phyloP scores from a whole-genome alignment of 306 rosid species.

The Casuarina cunninghamiana region DNA sequence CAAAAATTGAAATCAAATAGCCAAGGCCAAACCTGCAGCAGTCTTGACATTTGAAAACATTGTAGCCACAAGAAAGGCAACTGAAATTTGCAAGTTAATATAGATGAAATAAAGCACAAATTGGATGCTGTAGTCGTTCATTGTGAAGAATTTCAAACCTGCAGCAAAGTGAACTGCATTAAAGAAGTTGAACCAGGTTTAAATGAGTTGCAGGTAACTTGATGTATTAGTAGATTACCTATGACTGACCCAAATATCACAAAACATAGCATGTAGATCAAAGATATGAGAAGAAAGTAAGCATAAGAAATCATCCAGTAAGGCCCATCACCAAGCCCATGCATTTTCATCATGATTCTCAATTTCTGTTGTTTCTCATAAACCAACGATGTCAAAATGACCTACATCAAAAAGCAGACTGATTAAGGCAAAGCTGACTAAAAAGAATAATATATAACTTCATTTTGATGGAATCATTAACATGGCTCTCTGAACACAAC shows the following conservation, averaged over 20 bases:
- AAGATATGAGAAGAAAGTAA: conserved; percentile 65
- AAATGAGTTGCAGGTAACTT: conserved; percentile 5
- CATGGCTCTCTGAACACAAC: conserved; percentile 12
- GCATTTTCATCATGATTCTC: conserved; percentile 99
- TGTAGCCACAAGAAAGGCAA: conserved; percentile 69
- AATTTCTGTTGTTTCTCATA: conserved; percentile 80
- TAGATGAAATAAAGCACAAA: conserved; percentile 69
- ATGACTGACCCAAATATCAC: conserved; percentile 80
- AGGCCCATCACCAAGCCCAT: conserved; percentile 92
- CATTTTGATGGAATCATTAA: conserved; percentile 9
- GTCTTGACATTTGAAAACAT: conserved; percentile 75
- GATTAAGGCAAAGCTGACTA: conserved; percentile 3
- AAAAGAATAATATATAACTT: not conserved
- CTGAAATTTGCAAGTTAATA: conserved; percentile 81
- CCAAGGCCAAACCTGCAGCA: conserved; percentile 70
- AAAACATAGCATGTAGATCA: conserved; percentile 69
- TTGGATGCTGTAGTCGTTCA: conserved; percentile 88
- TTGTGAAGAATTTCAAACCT: conserved; percentile 83
- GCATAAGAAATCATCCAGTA: conserved; percentile 85
- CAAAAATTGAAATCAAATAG: conserved; percentile 11
- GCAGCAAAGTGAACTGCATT: conserved; percentile 32
- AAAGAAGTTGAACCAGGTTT: conserved; percentile 22
- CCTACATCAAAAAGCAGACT: conserved; percentile 44
- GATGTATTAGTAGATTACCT: conserved; percentile 46
- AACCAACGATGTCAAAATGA: conserved; percentile 65